A percentile compares a stretch with the other conserved stretches of the same genome.
Evolutionary conservation across 371 early-diverging fungal species (phyloP).

Genomic region (Paraphysoderma sedebokerense): DNA sequence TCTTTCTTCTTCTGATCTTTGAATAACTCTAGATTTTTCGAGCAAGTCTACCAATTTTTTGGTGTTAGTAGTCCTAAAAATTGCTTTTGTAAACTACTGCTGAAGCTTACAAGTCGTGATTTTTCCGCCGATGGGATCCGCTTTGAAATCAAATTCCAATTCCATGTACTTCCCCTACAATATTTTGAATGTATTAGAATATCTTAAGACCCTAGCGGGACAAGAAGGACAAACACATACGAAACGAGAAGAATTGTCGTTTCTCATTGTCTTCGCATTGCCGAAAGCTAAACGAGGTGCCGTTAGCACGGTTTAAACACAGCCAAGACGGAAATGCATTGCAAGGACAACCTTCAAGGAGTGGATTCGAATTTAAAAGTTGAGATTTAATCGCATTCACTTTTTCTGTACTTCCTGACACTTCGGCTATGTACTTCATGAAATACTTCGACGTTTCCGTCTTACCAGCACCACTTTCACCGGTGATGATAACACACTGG

Average conservation of each 20-base stretch:
- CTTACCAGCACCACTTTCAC: constrained; percentile 11
- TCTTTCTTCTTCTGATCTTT: constrained; percentile 12
- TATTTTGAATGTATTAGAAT: too few species aligned
- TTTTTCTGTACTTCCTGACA: neutral
- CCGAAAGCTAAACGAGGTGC: constrained; percentile 27
- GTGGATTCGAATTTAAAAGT: constrained; percentile 2
- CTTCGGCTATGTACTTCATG: constrained; percentile 9
- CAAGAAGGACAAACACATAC: too few species aligned
- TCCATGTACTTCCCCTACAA: constrained; percentile 33
- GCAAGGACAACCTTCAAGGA: constrained; percentile 7
- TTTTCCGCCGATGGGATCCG: constrained; percentile 18
- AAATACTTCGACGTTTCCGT: constrained; percentile 10
- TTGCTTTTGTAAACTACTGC: constrained; percentile 3
- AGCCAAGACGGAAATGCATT: neutral
- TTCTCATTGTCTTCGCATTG: constrained; percentile 26
- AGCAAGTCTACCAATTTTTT: too few species aligned
- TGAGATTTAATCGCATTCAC: neutral
- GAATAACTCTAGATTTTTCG: constrained; percentile 26
- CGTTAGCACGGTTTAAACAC: too few species aligned
- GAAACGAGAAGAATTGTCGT: constrained; percentile 26
- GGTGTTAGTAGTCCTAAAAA: too few species aligned
- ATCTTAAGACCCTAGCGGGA: too few species aligned
- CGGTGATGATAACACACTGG: constrained; percentile 13
- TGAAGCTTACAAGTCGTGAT: constrained; percentile 11
- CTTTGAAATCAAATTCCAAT: constrained; percentile 18